Conservation (phyloP, 208 protist species). For the Endotrypanum monterogeii region DNA sequence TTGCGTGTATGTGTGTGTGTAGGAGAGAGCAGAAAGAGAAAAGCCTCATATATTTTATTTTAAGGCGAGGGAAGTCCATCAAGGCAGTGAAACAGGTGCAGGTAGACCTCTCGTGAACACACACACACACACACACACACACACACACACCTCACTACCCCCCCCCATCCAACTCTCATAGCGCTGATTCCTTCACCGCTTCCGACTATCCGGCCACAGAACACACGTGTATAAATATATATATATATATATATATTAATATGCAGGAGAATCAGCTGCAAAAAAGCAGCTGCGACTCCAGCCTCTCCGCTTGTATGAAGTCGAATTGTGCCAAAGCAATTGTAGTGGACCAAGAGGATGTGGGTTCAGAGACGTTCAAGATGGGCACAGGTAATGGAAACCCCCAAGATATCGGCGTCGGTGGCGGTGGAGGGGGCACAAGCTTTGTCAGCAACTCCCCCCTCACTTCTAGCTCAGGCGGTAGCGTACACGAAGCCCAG, state of each 20-base stretch:
- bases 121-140: not conserved
- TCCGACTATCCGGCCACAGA: not conserved
- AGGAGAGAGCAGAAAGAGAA: not conserved
- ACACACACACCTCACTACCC: not conserved
- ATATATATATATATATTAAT: too few species aligned
- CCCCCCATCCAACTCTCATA: too few species aligned
- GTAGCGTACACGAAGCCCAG: conserved; percentile 9
- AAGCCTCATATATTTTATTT: not conserved
- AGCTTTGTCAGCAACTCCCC: conserved; percentile 9
- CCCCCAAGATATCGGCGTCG: not conserved
- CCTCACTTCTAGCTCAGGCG: conserved; percentile 8
- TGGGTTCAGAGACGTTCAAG: not conserved
- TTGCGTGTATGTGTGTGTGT: too few species aligned
- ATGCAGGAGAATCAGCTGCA: not conserved
- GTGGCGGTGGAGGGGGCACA: conserved; percentile 1
- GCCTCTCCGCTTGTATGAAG: not conserved
- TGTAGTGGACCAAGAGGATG: conserved; percentile 1
- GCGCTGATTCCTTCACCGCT: not conserved
- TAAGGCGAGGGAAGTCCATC: not conserved
- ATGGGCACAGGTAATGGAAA: not conserved
- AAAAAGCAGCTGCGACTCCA: not conserved
- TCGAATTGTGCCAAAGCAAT: not conserved
- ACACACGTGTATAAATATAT: too few species aligned
- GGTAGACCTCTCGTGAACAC: not conserved
- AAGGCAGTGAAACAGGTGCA: not conserved